Conservation (phyloP, 2,329 filamentous ascomycete species). For the Fusarium luffae region DNA sequence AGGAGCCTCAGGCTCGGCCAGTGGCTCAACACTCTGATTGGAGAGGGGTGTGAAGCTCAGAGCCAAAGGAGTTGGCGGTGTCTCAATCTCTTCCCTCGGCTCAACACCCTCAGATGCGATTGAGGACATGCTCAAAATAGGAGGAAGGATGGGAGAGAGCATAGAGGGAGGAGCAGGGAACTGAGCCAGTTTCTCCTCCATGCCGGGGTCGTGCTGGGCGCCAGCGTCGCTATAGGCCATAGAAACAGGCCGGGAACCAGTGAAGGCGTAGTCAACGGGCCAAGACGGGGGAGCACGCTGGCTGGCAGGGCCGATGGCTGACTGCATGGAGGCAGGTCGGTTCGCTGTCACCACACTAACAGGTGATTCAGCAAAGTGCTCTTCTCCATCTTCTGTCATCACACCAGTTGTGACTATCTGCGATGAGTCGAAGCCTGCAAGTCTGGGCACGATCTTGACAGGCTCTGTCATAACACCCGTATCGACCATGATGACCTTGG, state of each 20-base stretch:
- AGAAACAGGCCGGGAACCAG: constrained; percentile 58
- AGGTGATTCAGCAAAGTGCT: constrained; percentile 38
- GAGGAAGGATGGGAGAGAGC: constrained; percentile 49
- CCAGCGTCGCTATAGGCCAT: constrained; percentile 65
- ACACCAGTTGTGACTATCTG: constrained; percentile 14
- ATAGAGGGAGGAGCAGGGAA: constrained; percentile 66
- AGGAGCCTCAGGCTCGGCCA: constrained; percentile 50
- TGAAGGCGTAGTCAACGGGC: constrained; percentile 39
- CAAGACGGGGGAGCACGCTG: constrained; percentile 42
- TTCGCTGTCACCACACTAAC: constrained; percentile 46
- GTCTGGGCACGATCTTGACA: constrained; percentile 52
- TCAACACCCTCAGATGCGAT: constrained; percentile 59
- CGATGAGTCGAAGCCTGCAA: constrained; percentile 17
- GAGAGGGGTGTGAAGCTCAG: constrained; percentile 51
- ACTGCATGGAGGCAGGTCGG: constrained; percentile 57
- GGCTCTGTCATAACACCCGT: constrained; percentile 71
- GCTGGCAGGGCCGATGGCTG: constrained; percentile 50
- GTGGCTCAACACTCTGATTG: constrained; percentile 55
- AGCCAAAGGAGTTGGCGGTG: constrained; percentile 46
- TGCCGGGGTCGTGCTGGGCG: constrained; percentile 61
- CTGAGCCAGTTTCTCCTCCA: constrained; percentile 63
- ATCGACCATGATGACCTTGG: constrained; percentile 68
- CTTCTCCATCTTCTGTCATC: constrained; percentile 28
- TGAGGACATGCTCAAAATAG: constrained; percentile 56
- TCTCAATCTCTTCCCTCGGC: constrained; percentile 54